Base-by-base conservation (phyloP, 306 rosid genomes). In the Malus sieversii region DNA sequence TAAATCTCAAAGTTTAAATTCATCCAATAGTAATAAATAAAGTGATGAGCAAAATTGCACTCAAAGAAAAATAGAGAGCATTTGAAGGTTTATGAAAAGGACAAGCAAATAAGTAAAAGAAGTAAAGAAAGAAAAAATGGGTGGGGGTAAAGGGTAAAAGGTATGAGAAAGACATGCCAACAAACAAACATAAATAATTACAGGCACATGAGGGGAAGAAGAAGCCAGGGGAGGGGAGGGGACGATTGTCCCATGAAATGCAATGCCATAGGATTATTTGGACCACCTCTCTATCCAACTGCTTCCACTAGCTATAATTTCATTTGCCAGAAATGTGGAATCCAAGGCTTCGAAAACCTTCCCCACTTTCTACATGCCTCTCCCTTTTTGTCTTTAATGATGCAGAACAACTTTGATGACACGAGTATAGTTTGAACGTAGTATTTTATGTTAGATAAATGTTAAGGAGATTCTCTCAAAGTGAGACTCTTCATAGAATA, bases 161-260 rank as follows among this genome's bases (percentile, higher is more conserved):
- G 53, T 15, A 4, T 60, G 95, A 90, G 77, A 84, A 86, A 15
- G 93, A 91, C 89, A 70, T 23, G 73, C 80, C 78, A 88, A 76
- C 93, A 81, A 86, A 79, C 72, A 81, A 86, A 79, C 72, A 32
- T 32, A 67, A 65, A 90, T 87, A 68, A 92, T 88, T 79, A 82
- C 74, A 74, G 75, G 88, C 97, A 87, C 89, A 81, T 85, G 92
- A 71, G 77, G 70, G 65, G 66, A 74, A 48, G 77, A 75, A 29
- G 38, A 9, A 5, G 38, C 20, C 73, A 70, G 81, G 53, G 73
- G 52, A 81, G 80, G 42, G 60, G 62, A 77, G 53, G 58, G 35
- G 66, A 33, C 53, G 6, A 51, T 14, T n/a, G 66, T 38, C 52
- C 53, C 35, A 27, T 60, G 3, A 25, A 46, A 10, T 23, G 65